Evolutionary conservation across 805 yeast genomes (phyloP).

Genomic region (Blastobotrys muscicola): DNA sequence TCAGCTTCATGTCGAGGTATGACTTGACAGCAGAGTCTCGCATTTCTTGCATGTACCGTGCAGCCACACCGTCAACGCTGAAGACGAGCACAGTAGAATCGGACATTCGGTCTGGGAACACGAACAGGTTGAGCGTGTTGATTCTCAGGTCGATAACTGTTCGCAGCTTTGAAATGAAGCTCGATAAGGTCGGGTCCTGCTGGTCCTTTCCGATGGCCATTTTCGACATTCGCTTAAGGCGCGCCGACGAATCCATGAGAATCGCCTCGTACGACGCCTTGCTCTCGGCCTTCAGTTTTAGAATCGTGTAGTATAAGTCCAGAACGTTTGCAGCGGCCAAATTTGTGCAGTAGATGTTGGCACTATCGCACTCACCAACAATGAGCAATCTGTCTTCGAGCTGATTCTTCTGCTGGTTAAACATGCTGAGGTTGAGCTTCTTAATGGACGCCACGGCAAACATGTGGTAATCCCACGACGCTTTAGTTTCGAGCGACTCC

Average conservation of each 20-base stretch:
- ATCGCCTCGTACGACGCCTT: conserved; percentile 67
- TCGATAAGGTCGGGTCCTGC: conserved; percentile 8
- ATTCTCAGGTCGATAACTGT: conserved; percentile 59
- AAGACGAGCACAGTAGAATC: conserved; percentile 67
- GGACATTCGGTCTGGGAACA: conserved; percentile 73
- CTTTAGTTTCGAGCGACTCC: conserved; percentile 45
- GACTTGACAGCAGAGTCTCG: conserved; percentile 36
- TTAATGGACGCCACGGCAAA: conserved; percentile 56
- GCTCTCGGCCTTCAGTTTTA: conserved; percentile 66
- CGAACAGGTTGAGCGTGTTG: conserved; percentile 45
- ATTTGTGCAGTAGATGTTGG: conserved; percentile 65
- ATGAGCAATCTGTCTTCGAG: conserved; percentile 18
- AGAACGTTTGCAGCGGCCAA: conserved; percentile 74
- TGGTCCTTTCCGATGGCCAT: not conserved
- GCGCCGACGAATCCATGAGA: conserved; percentile 43
- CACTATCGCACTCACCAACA: conserved; percentile 48
- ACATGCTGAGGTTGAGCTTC: conserved; percentile 43
- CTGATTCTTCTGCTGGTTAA: conserved; percentile 44
- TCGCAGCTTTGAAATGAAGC: conserved; percentile 32
- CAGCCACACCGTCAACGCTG: conserved; percentile 20
- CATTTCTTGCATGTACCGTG: conserved; percentile 23
- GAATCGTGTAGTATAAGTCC: conserved; percentile 64
- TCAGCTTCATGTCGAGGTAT: conserved; percentile 49
- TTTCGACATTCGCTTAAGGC: not conserved
- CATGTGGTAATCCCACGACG: conserved; percentile 77